Percentiles rank a stretch among this genome's conserved stretches.
Conservation (phyloP, 331 rosid genomes). For the Saraca asoca region DNA sequence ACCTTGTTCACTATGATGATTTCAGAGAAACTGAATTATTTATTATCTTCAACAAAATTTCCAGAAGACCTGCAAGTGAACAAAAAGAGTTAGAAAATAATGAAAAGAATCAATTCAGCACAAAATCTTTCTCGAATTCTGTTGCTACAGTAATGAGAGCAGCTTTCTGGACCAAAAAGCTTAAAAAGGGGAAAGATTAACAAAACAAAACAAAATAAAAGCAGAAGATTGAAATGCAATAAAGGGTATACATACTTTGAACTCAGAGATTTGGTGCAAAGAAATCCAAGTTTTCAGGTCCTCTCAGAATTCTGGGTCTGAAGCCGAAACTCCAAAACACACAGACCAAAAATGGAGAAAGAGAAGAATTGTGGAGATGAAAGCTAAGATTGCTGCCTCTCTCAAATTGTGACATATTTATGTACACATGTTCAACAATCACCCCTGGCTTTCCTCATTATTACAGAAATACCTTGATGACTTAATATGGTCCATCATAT, state of each 20-base stretch:
- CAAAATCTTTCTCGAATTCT: too few relatives aligned
- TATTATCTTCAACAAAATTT: too few relatives aligned
- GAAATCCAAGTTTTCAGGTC: conserved; percentile 19
- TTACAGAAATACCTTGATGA: conserved; percentile 40
- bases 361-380: conserved; percentile 3
- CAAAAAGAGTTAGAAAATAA: too few relatives aligned
- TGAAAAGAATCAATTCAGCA: too few relatives aligned
- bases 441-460: conserved; percentile 35
- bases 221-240: conserved; percentile 22
- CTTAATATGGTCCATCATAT: conserved; percentile 22
- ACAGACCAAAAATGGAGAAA: conserved; percentile 22
- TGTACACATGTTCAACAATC: conserved; percentile 28
- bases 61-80: too few relatives aligned
- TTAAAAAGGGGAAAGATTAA: too few relatives aligned
- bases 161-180: too few relatives aligned
- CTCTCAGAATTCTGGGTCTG: conserved; percentile 17
- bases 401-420: conserved; percentile 37
- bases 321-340: not conserved
- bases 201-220: not conserved
- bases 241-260: conserved; percentile 5
- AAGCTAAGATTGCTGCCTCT: conserved; percentile 26
- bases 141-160: too few relatives aligned
- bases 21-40: too few relatives aligned
- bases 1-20: too few relatives aligned
- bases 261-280: conserved; percentile 16